phyloP scores from a whole-genome alignment of 1,284 basidiomycete species.

The Thecaphora thlaspeos region DNA sequence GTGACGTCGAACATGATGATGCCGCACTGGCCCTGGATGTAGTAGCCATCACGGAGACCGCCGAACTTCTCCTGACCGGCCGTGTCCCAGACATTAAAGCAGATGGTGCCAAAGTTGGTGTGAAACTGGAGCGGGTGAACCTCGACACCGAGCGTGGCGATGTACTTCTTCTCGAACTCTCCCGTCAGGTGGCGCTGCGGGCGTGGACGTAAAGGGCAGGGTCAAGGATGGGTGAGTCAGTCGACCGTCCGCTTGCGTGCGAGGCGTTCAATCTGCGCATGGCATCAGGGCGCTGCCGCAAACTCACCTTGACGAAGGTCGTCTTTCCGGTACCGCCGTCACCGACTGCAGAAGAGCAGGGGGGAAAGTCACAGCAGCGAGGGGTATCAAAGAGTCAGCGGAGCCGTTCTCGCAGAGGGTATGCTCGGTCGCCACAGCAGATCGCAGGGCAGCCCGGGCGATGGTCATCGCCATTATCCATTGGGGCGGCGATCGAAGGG shows the following conservation, averaged over 20 bases:
- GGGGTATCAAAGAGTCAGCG: too few species aligned
- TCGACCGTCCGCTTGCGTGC: too few species aligned
- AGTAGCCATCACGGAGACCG: slow-evolving; percentile 57
- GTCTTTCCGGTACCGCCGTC: slow-evolving; percentile 92
- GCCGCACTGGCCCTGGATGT: slow-evolving; percentile 80
- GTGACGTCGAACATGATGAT: slow-evolving; percentile 99
- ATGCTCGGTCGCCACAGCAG: too few species aligned
- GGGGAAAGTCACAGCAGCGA: too few species aligned
- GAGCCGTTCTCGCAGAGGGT: too few species aligned
- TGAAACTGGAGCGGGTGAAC: slow-evolving; percentile 94
- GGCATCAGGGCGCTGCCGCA: too few species aligned
- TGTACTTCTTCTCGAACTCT: slow-evolving; percentile 99
- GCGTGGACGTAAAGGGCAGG: background rate
- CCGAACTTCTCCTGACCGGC: slow-evolving; percentile 98
- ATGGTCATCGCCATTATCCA: too few species aligned
- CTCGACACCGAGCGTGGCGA: slow-evolving; percentile 98
- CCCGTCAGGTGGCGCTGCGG: slow-evolving; percentile 90
- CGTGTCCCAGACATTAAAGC: slow-evolving; percentile 99
- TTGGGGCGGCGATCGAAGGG: too few species aligned
- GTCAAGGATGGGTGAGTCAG: too few species aligned
- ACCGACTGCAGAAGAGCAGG: slow-evolving; percentile 74
- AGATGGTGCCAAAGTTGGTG: slow-evolving; percentile 97
- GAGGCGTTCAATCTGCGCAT: too few species aligned
- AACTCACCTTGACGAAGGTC: slow-evolving; percentile 57
- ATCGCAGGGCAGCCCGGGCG: too few species aligned